Percentiles rank a stretch among this genome's conserved stretches.
Evolutionary conservation across 2,329 filamentous ascomycete genomes (phyloP).

Genomic region (Cladophialophora psammophila): DNA sequence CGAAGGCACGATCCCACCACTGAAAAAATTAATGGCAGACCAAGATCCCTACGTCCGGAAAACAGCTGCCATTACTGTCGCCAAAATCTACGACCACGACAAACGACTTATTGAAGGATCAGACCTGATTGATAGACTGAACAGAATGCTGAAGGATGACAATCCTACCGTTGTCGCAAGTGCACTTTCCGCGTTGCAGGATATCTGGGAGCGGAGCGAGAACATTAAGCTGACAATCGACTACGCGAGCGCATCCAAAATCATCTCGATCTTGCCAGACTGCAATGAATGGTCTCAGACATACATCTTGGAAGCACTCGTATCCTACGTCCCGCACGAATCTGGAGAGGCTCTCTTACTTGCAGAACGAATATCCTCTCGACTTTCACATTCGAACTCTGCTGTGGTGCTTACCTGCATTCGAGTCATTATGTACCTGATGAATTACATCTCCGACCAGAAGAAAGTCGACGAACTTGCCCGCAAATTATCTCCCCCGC

Average conservation of each 20-base stretch:
- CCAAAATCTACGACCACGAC: slow-evolving; percentile 98
- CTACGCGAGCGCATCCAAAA: slow-evolving; percentile 96
- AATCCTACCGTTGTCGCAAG: slow-evolving; percentile 98
- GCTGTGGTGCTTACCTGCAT: slow-evolving; percentile 96
- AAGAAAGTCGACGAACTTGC: slow-evolving; percentile 87
- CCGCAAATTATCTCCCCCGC: slow-evolving; percentile 89
- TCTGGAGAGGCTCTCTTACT: slow-evolving; percentile 84
- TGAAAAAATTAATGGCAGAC: slow-evolving; percentile 84
- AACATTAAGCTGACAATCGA: slow-evolving; percentile 98
- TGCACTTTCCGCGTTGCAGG: slow-evolving; percentile 87
- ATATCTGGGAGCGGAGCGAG: slow-evolving; percentile 98
- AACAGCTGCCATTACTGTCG: slow-evolving; percentile 93
- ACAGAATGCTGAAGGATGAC: slow-evolving; percentile 88
- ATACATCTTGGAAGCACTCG: slow-evolving; percentile 95
- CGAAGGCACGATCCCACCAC: slow-evolving; percentile 82
- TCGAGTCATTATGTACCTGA: slow-evolving; percentile 92
- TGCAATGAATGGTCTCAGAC: slow-evolving; percentile 98
- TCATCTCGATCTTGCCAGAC: slow-evolving; percentile 93
- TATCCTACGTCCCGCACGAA: slow-evolving; percentile 96
- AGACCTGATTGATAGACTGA: slow-evolving; percentile 89
- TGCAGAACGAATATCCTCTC: slow-evolving; percentile 92
- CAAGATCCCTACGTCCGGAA: slow-evolving; percentile 95
- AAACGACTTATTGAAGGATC: slow-evolving; percentile 86
- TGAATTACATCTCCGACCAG: slow-evolving; percentile 97
- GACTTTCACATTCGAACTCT: slow-evolving; percentile 95